These are phyloP conservation scores for Saururus chinensis DNA, from an alignment of 164 flowering plant species.

Conservation along the genomic window DNA sequence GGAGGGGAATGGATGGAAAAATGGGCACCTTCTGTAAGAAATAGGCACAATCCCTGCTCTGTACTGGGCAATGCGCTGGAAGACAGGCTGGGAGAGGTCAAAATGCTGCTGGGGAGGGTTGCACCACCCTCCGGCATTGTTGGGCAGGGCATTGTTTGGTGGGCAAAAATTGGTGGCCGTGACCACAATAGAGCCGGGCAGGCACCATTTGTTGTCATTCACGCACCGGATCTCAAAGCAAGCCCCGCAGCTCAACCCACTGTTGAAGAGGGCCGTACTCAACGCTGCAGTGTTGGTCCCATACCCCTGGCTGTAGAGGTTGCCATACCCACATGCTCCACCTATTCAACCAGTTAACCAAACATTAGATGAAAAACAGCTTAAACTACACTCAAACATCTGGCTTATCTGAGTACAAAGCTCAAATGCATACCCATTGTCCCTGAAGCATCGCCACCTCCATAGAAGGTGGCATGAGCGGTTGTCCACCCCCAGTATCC, in stretches of 20 bases:
- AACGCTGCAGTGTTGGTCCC: conserved; percentile 75
- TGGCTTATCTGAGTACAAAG: neutral
- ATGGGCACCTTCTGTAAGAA: conserved; percentile 57
- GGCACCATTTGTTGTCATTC: conserved; percentile 50
- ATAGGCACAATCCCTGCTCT: conserved; percentile 77
- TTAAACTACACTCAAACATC: neutral
- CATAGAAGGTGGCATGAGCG: conserved; percentile 47
- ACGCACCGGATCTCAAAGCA: conserved; percentile 63
- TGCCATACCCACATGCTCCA: conserved; percentile 88
- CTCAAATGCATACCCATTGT: conserved; percentile 30
- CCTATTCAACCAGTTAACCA: conserved; percentile 24
- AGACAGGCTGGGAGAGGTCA: conserved; percentile 76
- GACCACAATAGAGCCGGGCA: conserved; percentile 49
- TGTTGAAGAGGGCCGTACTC: conserved; percentile 66
- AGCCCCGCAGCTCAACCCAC: conserved; percentile 67
- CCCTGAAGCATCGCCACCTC: conserved; percentile 49
- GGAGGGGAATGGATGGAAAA: no score
- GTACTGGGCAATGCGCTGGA: conserved; percentile 60
- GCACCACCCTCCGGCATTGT: conserved; percentile 51
- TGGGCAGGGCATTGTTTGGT: conserved; percentile 34
- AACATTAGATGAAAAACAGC: neutral
- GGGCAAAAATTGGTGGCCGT: conserved; percentile 89
- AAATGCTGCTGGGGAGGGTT: conserved; percentile 69
- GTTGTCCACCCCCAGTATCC: conserved; percentile 28
- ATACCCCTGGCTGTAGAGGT: conserved; percentile 67